Evolutionary conservation across 2,329 filamentous ascomycete species (phyloP).

Genomic region (Gaeumannomyces tritici): DNA sequence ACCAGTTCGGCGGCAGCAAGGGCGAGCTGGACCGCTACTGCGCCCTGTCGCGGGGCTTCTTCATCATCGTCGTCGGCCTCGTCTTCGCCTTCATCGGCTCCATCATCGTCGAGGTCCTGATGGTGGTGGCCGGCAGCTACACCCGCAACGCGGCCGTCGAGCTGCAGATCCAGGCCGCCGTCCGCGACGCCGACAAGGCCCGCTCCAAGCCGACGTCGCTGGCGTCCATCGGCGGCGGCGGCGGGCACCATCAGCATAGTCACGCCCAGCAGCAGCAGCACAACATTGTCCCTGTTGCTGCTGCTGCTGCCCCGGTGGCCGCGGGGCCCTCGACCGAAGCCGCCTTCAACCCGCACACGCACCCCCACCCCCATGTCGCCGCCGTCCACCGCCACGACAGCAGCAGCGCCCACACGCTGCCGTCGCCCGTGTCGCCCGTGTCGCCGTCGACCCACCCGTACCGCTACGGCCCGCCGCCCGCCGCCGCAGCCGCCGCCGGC

Average conservation of each 20-base stretch:
- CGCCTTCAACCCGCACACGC: background rate
- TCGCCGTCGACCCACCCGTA: background rate
- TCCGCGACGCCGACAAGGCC: slow-evolving; percentile 2
- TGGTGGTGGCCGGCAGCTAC: background rate
- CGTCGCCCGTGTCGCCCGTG: background rate
- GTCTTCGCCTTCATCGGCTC: slow-evolving; percentile 19
- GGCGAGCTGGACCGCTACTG: slow-evolving; percentile 20
- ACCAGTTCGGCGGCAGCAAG: slow-evolving; percentile 12
- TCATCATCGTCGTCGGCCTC: slow-evolving; percentile 18
- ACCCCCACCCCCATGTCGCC: background rate
- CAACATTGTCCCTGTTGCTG: no score
- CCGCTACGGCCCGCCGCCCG: background rate
- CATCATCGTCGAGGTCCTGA: slow-evolving; percentile 13
- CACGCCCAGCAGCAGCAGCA: no score
- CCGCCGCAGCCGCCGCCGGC: slow-evolving; percentile 7
- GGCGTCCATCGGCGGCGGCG: slow-evolving; percentile 1
- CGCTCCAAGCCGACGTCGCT: background rate
- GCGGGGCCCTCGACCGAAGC: no score
- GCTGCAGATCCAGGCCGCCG: background rate
- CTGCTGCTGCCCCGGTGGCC: no score
- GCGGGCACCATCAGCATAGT: slow-evolving; percentile 1
- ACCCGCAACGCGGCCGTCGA: background rate
- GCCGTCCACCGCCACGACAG: background rate
- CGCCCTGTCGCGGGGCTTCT: slow-evolving; percentile 21
- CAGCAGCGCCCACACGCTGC: background rate